Evolutionary conservation across 345 rosid genomes (phyloP), one percentile per base, ranked within the genome.

Genomic region (Viola odorata): DNA sequence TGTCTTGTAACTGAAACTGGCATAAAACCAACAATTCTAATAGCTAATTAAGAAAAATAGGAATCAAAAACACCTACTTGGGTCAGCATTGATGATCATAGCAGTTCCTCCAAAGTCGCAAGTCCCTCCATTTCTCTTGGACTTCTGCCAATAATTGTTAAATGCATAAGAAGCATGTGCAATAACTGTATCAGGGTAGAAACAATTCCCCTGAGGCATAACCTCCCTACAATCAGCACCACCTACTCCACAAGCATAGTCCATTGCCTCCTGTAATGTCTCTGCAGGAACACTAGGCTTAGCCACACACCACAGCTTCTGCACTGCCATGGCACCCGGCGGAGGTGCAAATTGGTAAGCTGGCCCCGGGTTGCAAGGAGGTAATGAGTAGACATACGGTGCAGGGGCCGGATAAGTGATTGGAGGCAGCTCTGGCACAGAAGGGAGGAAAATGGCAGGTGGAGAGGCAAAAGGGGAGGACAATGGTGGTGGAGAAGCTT

Each of bases 81-180:
- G 86, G 69, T 82, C 86, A 55, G 4, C 40, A 0, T 77, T 74
- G 47, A 79, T 71, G 9, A 79, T 69, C 72, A 79, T 76, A 63
- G 86, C 83, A 17, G 80, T 79, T 13, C 81, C 86, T 32, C 80
- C 83, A 55, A 78, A 79, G 42, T 76, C 78, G 54, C 86, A 82
- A 39, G 86, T 79, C 12, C 81, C 86, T 3, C 83, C 81, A 0
- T 32, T 37, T 5, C 5, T 53, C 62, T 76, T 79, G 0, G 53
- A 41, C n/a, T 41, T 67, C 64, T 79, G 83, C 83, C 83, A 82
- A 68, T 76, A 76, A 62, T 75, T 79, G 53, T 82, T 82, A 63
- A 82, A 76, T 48, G 86, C 86, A 55, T 42, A 82, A 0, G 83
- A 79, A 45, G 83, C 79, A 62, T 79, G 83, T 0, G 80, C 58